Conservation (phyloP, 306 rosid genomes). For the Glycine latifolia region DNA sequence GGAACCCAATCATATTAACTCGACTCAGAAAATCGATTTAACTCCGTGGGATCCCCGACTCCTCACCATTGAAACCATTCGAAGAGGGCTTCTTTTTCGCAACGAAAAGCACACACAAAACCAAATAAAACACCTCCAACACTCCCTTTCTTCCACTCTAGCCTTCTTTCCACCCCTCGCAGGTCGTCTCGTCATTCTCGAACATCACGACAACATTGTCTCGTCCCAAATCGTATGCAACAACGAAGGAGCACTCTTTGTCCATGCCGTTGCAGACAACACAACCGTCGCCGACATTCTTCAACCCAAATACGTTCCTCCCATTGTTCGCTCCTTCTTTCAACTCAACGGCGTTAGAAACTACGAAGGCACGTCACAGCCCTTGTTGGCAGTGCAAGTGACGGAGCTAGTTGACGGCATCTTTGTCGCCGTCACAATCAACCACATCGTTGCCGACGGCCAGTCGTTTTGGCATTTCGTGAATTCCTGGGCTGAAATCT, state of each 20-base stretch:
- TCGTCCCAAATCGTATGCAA: conserved; percentile 44
- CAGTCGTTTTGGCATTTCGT: conserved; percentile 54
- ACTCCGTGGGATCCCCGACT: too few relatives aligned
- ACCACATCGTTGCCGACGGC: conserved; percentile 48
- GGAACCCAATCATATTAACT: too few relatives aligned
- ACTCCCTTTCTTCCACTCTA: conserved; percentile 48
- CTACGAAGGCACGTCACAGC: conserved; percentile 37
- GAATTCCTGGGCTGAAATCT: conserved; percentile 57
- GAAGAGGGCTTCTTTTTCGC: conserved; percentile 49
- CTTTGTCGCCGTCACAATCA: conserved; percentile 47
- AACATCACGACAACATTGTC: background rate
- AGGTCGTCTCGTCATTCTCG: conserved; percentile 36
- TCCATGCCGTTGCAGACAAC: conserved; percentile 42
- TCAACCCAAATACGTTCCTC: conserved; percentile 38
- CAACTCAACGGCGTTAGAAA: conserved; percentile 37
- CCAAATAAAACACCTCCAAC: conserved; percentile 33
- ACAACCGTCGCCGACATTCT: conserved; percentile 41
- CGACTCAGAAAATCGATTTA: too few relatives aligned
- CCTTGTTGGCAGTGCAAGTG: conserved; percentile 58
- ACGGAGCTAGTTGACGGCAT: conserved; percentile 60
- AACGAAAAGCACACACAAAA: background rate
- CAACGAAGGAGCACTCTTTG: conserved; percentile 43
- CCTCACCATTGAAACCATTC: conserved; percentile 1
- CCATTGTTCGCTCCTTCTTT: conserved; percentile 52
- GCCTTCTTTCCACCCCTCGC: conserved; percentile 46